phyloP scores from a whole-genome alignment of 2,329 filamentous ascomycete species.

The Neocatenulostroma microsporum region DNA sequence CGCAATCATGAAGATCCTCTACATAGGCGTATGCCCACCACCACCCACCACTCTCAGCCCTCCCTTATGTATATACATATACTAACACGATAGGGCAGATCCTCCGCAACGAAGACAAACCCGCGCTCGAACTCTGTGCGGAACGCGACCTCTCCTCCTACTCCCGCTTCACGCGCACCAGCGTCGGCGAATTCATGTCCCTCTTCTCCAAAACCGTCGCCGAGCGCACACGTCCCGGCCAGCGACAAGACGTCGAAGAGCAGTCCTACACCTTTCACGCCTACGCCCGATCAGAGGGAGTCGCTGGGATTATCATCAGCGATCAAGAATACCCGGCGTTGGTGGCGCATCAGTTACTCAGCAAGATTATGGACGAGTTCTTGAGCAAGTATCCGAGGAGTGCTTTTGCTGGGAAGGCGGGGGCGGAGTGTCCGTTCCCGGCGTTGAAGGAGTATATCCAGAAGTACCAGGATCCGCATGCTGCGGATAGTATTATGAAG shows the following conservation, averaged over 20 bases:
- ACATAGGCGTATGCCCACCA: slow-evolving; percentile 64
- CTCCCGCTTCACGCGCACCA: slow-evolving; percentile 65
- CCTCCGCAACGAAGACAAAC: slow-evolving; percentile 69
- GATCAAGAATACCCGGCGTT: slow-evolving; percentile 53
- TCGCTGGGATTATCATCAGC: slow-evolving; percentile 41
- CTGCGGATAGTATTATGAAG: slow-evolving; percentile 73
- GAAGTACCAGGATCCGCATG: slow-evolving; percentile 76
- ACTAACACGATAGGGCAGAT: slow-evolving; percentile 50
- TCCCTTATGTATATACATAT: no score
- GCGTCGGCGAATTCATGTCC: slow-evolving; percentile 65
- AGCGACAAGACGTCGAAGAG: slow-evolving; percentile 72
- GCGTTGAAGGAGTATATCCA: slow-evolving; percentile 70
- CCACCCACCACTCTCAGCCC: slow-evolving; percentile 19
- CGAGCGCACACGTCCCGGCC: slow-evolving; percentile 68
- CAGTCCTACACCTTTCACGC: slow-evolving; percentile 60
- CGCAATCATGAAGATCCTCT: slow-evolving; percentile 72
- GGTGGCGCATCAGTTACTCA: slow-evolving; percentile 78
- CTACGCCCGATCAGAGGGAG: slow-evolving; percentile 39
- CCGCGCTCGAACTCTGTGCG: slow-evolving; percentile 65
- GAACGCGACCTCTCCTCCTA: slow-evolving; percentile 73
- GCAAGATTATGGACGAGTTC: slow-evolving; percentile 84
- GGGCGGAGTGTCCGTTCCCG: slow-evolving; percentile 52
- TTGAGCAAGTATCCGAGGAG: slow-evolving; percentile 64
- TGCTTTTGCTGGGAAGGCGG: slow-evolving; percentile 49
- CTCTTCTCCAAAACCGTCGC: slow-evolving; percentile 83